Conservation (phyloP, 352 stramenopile species). For the Phytophthora pisi region DNA sequence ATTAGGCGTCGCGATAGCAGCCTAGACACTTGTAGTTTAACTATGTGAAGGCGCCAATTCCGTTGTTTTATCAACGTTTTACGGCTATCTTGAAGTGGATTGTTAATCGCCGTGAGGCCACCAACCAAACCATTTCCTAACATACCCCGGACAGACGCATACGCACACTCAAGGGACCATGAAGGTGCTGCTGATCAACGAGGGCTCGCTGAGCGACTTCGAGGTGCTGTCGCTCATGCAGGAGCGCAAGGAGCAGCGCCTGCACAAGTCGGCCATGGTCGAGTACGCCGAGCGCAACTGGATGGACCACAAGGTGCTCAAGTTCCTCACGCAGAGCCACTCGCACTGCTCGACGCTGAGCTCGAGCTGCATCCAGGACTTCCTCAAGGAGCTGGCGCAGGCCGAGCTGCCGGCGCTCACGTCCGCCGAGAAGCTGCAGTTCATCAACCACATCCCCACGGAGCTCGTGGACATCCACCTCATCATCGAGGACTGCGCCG, state of each 20-base stretch:
- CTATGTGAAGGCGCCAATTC: conserved; percentile 28
- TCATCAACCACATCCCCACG: conserved; percentile 84
- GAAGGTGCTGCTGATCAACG: conserved; percentile 87
- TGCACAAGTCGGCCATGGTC: conserved; percentile 78
- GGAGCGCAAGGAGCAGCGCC: conserved; percentile 75
- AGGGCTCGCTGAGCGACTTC: conserved; percentile 79
- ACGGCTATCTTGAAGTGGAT: neutral
- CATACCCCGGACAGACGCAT: neutral
- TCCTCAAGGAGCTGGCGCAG: conserved; percentile 59
- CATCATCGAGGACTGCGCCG: conserved; percentile 85
- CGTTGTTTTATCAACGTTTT: conserved; percentile 19
- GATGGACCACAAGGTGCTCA: conserved; percentile 92
- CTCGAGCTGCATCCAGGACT: conserved; percentile 58
- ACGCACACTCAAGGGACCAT: conserved; percentile 37
- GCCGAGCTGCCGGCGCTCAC: conserved; percentile 54
- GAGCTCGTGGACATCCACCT: conserved; percentile 87
- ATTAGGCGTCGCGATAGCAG: conserved; percentile 28
- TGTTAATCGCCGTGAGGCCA: neutral
- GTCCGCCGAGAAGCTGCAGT: conserved; percentile 80
- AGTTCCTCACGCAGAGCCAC: conserved; percentile 79
- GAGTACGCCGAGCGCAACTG: conserved; percentile 88
- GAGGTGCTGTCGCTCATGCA: conserved; percentile 85
- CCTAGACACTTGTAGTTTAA: conserved; percentile 42
- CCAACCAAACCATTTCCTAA: neutral
- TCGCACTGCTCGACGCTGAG: conserved; percentile 62